phyloP scores from a whole-genome alignment of 2,329 filamentous ascomycete genomes.

The Xylariaceae sp. region DNA sequence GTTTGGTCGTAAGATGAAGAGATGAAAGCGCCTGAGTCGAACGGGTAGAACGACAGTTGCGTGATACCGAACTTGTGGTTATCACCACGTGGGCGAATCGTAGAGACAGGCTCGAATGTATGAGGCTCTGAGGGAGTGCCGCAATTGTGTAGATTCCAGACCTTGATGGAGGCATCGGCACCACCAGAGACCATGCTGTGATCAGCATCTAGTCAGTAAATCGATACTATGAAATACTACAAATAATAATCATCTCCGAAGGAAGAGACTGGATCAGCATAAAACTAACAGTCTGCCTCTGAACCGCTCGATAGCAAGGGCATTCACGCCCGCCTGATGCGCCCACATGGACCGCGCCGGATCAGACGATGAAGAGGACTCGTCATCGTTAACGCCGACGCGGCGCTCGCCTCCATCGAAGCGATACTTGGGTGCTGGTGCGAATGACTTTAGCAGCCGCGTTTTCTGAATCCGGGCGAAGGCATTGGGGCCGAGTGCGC shows the following conservation, averaged over 20 bases:
- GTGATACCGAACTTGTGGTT: constrained; percentile 68
- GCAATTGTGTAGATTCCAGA: constrained; percentile 77
- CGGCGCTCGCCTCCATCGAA: constrained; percentile 60
- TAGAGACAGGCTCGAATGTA: constrained; percentile 50
- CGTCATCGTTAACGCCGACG: constrained; percentile 27
- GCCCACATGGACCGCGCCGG: constrained; percentile 48
- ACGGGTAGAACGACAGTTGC: constrained; percentile 71
- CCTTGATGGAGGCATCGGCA: constrained; percentile 73
- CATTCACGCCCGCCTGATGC: constrained; percentile 73
- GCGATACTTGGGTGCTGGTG: constrained; percentile 59
- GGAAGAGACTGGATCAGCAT: background rate
- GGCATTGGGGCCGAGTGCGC: constrained; percentile 56
- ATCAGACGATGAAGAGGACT: constrained; percentile 28
- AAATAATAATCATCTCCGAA: background rate
- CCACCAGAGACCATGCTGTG: constrained; percentile 74
- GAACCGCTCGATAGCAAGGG: constrained; percentile 74
- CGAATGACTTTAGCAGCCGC: constrained; percentile 63
- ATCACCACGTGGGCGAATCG: constrained; percentile 41
- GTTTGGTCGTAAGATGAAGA: constrained; percentile 74
- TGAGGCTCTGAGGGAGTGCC: constrained; percentile 40
- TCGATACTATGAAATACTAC: background rate
- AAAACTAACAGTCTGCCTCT: constrained; percentile 63
- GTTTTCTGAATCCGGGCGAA: constrained; percentile 63
- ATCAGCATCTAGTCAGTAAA: constrained; percentile 17
- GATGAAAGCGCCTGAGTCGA: constrained; percentile 69